Base-by-base conservation (phyloP, 805 yeast species). In the Candida suzukii region DNA sequence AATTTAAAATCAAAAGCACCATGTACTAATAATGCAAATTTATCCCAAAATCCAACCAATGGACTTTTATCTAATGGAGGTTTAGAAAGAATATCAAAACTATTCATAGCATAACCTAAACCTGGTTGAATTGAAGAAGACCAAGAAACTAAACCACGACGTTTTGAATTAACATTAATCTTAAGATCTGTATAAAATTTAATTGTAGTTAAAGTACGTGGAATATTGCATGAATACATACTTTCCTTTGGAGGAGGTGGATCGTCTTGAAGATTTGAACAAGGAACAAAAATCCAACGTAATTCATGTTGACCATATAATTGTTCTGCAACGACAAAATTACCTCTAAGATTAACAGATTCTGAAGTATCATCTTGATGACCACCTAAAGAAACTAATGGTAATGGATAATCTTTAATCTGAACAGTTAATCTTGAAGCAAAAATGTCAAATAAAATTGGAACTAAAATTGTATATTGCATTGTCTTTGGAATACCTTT, bases 21-120 rank as follows among this genome's bases (percentile, higher is more conserved):
- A 46, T 80, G 87, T 18, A 74, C 51, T 8, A 74, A 51, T 19
- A 76, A 62, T 2, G 83, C 67, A 32, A 78, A 53, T 48, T 81
- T 81, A 57, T 81, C 88, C 88, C 88, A 81, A 49, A 80, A 78
- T 4, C 88, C 88, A 8, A 81, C 51, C 46, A 76, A 77, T 9
- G 69, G 63, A 2, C 85, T 78, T 1, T 77, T 76, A 53, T 81
- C 88, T 21, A 80, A 56, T 2, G 84, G 84, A 1, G 88, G 85
- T 50, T 80, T 81, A 0, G 86, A 78, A 40, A 80, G 68, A 39
- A 70, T 76, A 56, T 81, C 88, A 53, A 80, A 75, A 60, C 80
- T 76, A 35, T 76, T 57, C 79, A 80, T 76, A 2, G 78, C 73
- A 21, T 80, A 71, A 53, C 71, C 71, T 28, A 78, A 61, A 3